A percentile compares a stretch with the other conserved stretches of the same genome.
phyloP scores from a whole-genome alignment of 371 early-diverging fungal species.

The Mucor lusitanicus region DNA sequence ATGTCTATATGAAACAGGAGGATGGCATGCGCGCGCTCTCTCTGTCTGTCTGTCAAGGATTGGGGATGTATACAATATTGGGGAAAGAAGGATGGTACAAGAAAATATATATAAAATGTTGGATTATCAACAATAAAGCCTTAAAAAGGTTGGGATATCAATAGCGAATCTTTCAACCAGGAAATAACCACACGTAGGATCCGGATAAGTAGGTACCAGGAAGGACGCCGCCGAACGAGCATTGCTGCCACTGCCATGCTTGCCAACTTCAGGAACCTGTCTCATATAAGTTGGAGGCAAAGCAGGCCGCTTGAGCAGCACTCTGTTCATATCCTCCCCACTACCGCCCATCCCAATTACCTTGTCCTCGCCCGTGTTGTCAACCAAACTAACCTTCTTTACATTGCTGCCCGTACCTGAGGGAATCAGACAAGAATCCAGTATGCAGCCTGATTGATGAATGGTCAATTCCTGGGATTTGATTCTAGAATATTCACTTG shows the following conservation, averaged over 20 bases:
- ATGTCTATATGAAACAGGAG: neutral
- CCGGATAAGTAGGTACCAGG: slow-evolving; percentile 16
- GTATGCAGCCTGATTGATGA: slow-evolving; percentile 18
- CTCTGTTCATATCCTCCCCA: neutral
- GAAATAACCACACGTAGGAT: slow-evolving; percentile 31
- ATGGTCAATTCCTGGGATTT: slow-evolving; percentile 21
- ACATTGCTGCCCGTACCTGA: neutral
- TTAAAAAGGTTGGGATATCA: slow-evolving; percentile 30
- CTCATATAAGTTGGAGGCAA: slow-evolving; percentile 19
- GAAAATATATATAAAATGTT: neutral
- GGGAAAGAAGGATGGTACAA: neutral
- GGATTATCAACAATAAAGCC: slow-evolving; percentile 7
- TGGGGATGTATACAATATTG: neutral
- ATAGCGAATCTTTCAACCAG: slow-evolving; percentile 28
- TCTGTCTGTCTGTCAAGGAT: neutral
- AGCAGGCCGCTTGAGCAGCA: slow-evolving; percentile 8
- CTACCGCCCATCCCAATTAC: neutral
- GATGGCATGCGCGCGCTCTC: no score
- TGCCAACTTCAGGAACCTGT: slow-evolving; percentile 4
- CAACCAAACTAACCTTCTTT: neutral
- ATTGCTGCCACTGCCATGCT: neutral
- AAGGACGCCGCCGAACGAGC: neutral
- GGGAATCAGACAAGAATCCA: slow-evolving; percentile 27
- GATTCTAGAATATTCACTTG: slow-evolving; percentile 24
- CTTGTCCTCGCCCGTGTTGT: neutral